Conservation (phyloP, 176 grass and related monocot genomes). For the Eleusine coracana region DNA sequence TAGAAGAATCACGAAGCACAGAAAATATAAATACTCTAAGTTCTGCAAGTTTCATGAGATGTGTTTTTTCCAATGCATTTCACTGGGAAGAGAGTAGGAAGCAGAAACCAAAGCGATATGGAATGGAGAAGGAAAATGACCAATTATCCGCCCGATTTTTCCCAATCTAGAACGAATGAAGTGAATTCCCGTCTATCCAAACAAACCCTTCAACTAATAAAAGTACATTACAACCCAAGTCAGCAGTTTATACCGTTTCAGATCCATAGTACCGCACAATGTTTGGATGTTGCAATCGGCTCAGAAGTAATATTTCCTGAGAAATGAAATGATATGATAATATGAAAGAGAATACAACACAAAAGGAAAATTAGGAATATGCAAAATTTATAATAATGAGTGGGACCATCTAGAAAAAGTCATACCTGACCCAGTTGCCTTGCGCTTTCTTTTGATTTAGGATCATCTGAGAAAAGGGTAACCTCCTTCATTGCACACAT, state of each 20-base stretch:
- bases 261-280: slow-evolving; percentile 97
- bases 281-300: slow-evolving; percentile 87
- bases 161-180: neutral
- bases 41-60: neutral
- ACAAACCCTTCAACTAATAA: neutral
- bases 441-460: slow-evolving; percentile 97
- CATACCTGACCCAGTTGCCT: slow-evolving; percentile 86
- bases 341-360: slow-evolving; percentile 5
- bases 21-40: slow-evolving; percentile 11
- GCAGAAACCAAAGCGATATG: neutral
- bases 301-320: slow-evolving; percentile 99
- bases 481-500: slow-evolving; percentile 99
- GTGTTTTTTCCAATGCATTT: neutral
- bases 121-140: neutral
- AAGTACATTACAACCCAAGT: slow-evolving; percentile 30
- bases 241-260: slow-evolving; percentile 77
- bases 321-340: slow-evolving; percentile 38
- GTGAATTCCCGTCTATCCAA: neutral
- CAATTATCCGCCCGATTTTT: neutral
- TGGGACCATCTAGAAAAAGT: slow-evolving; percentile 29
- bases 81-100: slow-evolving; percentile 12
- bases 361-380: slow-evolving; percentile 25
- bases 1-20: slow-evolving; percentile 30
- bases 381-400: neutral
- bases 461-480: slow-evolving; percentile 97